Conservation (phyloP, 2,329 filamentous ascomycete genomes). For the Epichloe scottii region DNA sequence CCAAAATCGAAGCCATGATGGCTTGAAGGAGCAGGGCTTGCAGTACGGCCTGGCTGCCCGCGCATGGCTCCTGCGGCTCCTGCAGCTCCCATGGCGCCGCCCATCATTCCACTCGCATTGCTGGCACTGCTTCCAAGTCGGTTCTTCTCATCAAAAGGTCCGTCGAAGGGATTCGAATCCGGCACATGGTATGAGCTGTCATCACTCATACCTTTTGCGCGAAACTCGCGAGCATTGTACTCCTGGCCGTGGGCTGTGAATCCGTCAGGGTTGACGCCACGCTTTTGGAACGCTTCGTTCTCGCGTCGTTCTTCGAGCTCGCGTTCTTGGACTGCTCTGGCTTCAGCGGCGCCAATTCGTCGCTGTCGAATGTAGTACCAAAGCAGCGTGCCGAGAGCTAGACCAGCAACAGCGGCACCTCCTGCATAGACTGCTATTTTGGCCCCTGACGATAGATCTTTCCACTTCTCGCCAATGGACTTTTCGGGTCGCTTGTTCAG, state of each 20-base stretch:
- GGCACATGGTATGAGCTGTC: conserved; percentile 10
- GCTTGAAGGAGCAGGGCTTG: conserved; percentile 8
- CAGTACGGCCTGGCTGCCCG: conserved; percentile 1
- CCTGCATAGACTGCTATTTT: conserved; percentile 42
- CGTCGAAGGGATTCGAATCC: conserved; percentile 7
- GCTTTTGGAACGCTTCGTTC: conserved; percentile 34
- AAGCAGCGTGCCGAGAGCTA: conserved; percentile 28
- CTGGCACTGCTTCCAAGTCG: conserved; percentile 6
- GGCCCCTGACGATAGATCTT: conserved; percentile 33
- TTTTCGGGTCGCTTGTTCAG: conserved; percentile 28
- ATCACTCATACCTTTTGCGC: conserved; percentile 6
- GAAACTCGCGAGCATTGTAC: conserved; percentile 9
- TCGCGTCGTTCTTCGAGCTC: conserved; percentile 37
- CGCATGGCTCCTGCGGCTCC: conserved; percentile 2
- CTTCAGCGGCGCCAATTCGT: conserved; percentile 37
- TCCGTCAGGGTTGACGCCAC: conserved; percentile 35
- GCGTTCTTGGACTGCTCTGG: conserved; percentile 30
- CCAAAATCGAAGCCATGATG: conserved; percentile 10
- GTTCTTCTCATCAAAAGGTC: conserved; percentile 6
- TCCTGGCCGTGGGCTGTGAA: conserved; percentile 20
- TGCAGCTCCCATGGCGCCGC: not conserved
- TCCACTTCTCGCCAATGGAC: conserved; percentile 40
- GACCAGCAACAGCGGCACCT: conserved; percentile 29
- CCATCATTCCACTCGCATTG: conserved; percentile 8
- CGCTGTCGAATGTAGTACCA: conserved; percentile 46